Evolutionary conservation across 805 yeast genomes (phyloP).

Genomic region (Schizosaccharomyces octosporus): DNA sequence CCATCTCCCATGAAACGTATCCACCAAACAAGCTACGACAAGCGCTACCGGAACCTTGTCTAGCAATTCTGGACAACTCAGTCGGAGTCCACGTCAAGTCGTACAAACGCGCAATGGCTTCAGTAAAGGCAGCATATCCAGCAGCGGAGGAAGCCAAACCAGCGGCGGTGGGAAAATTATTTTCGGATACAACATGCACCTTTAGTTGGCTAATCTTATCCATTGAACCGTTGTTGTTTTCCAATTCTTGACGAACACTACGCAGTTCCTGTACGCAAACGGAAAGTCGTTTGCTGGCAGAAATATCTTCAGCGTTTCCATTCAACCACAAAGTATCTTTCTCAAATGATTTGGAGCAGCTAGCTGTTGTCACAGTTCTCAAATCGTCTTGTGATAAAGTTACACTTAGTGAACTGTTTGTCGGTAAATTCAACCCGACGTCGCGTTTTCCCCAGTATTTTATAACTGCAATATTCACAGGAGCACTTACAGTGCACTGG

Average conservation of each 20-base stretch:
- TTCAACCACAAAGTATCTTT: slow-evolving; percentile 63
- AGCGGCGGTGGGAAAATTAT: slow-evolving; percentile 97
- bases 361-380: slow-evolving; percentile 74
- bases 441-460: slow-evolving; percentile 99
- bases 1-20: slow-evolving; percentile 98
- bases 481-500: slow-evolving; percentile 69
- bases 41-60: slow-evolving; percentile 97
- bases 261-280: slow-evolving; percentile 62
- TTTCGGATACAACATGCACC: slow-evolving; percentile 68
- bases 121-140: slow-evolving; percentile 88
- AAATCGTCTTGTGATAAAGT: slow-evolving; percentile 79
- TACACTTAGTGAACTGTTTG: slow-evolving; percentile 86
- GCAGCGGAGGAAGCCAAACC: slow-evolving; percentile 96
- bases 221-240: slow-evolving; percentile 25
- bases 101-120: slow-evolving; percentile 66
- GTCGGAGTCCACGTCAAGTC: slow-evolving; percentile 63
- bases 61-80: slow-evolving; percentile 75
- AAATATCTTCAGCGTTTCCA: slow-evolving; percentile 54
- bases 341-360: slow-evolving; percentile 31
- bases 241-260: slow-evolving; percentile 35
- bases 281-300: slow-evolving; percentile 22
- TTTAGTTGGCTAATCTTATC: slow-evolving; percentile 36
- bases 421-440: slow-evolving; percentile 65
- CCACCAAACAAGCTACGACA: slow-evolving; percentile 95
- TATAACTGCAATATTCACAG: slow-evolving; percentile 89